Evolutionary conservation across 1,139 yeast genomes (phyloP).

Genomic region (Geotrichum histeridarum): DNA sequence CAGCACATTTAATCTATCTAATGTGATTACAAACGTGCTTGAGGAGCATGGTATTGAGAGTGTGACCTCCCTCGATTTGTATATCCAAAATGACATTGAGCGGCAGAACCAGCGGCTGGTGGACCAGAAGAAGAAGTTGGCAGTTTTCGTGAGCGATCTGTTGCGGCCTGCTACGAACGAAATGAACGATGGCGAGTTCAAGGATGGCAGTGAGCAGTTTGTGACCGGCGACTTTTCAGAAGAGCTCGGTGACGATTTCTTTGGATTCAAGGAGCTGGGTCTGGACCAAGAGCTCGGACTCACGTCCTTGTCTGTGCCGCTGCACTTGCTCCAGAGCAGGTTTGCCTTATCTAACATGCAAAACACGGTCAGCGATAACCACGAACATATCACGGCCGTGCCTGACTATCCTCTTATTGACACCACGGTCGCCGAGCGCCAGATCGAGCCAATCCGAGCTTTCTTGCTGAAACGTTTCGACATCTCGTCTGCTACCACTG

Average conservation of each 20-base stretch:
- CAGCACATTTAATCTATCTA: constrained; percentile 38
- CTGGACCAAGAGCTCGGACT: constrained; percentile 90
- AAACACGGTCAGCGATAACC: constrained; percentile 21
- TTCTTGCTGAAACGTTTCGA: constrained; percentile 44
- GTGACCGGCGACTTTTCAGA: constrained; percentile 90
- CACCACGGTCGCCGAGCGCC: constrained; percentile 46
- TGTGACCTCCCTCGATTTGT: constrained; percentile 70
- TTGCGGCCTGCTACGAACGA: constrained; percentile 73
- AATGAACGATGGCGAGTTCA: constrained; percentile 71
- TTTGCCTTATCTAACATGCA: constrained; percentile 41
- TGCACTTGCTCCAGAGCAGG: constrained; percentile 79
- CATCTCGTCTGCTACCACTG: constrained; percentile 22
- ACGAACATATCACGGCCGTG: constrained; percentile 27
- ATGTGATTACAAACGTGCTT: constrained; percentile 56
- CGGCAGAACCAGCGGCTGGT: constrained; percentile 64
- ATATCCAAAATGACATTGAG: constrained; percentile 65
- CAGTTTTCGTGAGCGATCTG: constrained; percentile 71
- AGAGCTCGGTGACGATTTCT: constrained; percentile 87
- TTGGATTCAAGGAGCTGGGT: constrained; percentile 92
- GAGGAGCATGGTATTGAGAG: constrained; percentile 81
- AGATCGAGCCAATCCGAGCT: constrained; percentile 57
- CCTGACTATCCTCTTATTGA: constrained; percentile 43
- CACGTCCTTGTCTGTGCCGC: constrained; percentile 78
- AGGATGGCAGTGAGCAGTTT: constrained; percentile 88
- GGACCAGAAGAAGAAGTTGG: constrained; percentile 63